Percentiles rank a stretch among this genome's conserved stretches.
These are phyloP conservation scores for Jacaranda copaia DNA, from an alignment of 257 asterid species.

Conservation along the genomic window DNA sequence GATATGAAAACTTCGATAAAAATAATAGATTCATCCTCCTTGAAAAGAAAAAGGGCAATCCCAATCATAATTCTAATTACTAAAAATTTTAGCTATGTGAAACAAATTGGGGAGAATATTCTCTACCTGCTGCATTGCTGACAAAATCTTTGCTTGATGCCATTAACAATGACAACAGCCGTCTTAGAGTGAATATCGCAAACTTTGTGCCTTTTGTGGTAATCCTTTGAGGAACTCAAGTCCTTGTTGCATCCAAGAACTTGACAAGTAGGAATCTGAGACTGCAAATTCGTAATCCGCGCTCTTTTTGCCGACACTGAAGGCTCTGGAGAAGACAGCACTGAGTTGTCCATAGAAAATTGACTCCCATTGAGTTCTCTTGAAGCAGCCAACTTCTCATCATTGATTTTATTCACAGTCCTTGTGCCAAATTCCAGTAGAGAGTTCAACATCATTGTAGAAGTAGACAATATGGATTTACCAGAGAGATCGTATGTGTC, in stretches of 20 bases:
- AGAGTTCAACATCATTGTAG: conserved; percentile 24
- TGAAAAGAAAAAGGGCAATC: background rate
- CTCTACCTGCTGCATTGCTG: conserved; percentile 87
- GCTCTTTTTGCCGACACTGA: conserved; percentile 49
- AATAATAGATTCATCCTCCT: background rate
- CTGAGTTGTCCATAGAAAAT: conserved; percentile 33
- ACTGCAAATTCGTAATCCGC: conserved; percentile 37
- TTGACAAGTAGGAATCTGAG: conserved; percentile 61
- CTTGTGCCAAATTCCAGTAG: conserved; percentile 32
- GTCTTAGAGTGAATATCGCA: conserved; percentile 78
- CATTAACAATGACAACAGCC: conserved; percentile 65
- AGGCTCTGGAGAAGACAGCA: conserved; percentile 41
- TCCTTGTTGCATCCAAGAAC: conserved; percentile 75
- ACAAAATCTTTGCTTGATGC: conserved; percentile 73
- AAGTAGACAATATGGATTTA: conserved; percentile 26
- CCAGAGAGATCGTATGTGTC: conserved; percentile 14
- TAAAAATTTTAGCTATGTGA: background rate
- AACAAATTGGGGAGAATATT: background rate
- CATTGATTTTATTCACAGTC: conserved; percentile 6
- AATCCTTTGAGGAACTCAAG: conserved; percentile 69
- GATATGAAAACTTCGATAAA: conserved; percentile 8
- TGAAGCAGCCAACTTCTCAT: conserved; percentile 25
- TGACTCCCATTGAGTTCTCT: conserved; percentile 34
- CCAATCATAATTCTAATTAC: background rate
- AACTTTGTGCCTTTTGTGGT: conserved; percentile 78